Base-by-base conservation (phyloP, 345 rosid genomes). In the Linum lewisii region DNA sequence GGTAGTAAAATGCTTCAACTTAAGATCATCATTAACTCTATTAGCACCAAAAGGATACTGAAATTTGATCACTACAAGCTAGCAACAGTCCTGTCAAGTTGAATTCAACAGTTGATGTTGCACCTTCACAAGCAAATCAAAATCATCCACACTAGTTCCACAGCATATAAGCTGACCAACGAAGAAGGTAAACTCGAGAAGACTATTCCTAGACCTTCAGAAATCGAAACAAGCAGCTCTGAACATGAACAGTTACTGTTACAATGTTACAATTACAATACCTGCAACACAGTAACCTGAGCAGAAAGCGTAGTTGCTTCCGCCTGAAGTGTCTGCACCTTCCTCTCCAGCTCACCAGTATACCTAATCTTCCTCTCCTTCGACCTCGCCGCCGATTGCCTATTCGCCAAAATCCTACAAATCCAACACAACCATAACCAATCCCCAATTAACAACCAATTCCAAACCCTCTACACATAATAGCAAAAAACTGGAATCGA, bases 241-340 rank as follows among this genome's bases (percentile, higher is more conserved):
- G 2, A 57, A 25, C 24, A 56, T 5, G 7, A 24, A 20, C 45
- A 57, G 20, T 21, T 16, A 26, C 26, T 18, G 19, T 36, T 25
- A n/a, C 22, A 16, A 7, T 24, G 32, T 34, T 21, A 57, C 19
- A 44, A 21, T 4, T 23, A 51, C 29, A 58, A 18, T 68, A 87
- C 98, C 96, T 91, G 98, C 61, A 91, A 70, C 82, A 86, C 63
- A 4, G 96, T 86, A 71, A 91, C 92, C 76, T 91, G 98, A 2
- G 98, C 98, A n/a, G 98, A 92, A 59, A 92, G 82, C 21, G 86
- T 88, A 26, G 98, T 88, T 21, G 98, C 98, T 79, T 92, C 98
- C 19, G 87, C 82, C 78, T 92, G 98, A 73, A 92, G 96, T 16
- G 98, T 92, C 80, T 86, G 98, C 58, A 92, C 98, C 70, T 88